Conservation (phyloP, 345 rosid species). For the Aethionema arabicum region DNA sequence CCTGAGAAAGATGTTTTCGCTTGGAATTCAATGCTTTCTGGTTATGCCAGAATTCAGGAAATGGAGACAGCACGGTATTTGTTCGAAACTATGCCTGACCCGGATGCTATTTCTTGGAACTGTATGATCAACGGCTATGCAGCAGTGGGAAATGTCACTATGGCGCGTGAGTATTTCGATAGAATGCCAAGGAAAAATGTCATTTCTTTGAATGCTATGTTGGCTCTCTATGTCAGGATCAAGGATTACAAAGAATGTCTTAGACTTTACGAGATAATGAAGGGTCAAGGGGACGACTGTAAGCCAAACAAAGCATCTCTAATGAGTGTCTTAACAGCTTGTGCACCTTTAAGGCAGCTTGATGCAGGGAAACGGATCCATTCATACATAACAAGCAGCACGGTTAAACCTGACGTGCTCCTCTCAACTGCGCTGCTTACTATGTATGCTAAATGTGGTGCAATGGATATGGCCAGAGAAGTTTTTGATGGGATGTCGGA, state of each 20-base stretch:
- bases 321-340: slow-evolving; percentile 58
- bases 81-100: slow-evolving; percentile 47
- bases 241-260: slow-evolving; percentile 51
- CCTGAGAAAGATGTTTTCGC: slow-evolving; percentile 47
- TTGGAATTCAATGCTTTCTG: slow-evolving; percentile 67
- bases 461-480: slow-evolving; percentile 43
- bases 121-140: slow-evolving; percentile 59
- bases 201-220: slow-evolving; percentile 58
- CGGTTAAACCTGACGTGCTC: slow-evolving; percentile 43
- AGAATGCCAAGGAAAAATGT: slow-evolving; percentile 52
- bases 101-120: slow-evolving; percentile 61
- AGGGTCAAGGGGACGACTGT: slow-evolving; percentile 43
- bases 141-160: slow-evolving; percentile 37
- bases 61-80: slow-evolving; percentile 47
- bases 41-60: slow-evolving; percentile 41
- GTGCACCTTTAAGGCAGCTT: slow-evolving; percentile 48
- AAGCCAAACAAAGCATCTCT: slow-evolving; percentile 56
- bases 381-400: slow-evolving; percentile 41
- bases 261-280: slow-evolving; percentile 55
- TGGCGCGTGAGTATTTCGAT: slow-evolving; percentile 45
- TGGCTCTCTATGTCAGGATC: slow-evolving; percentile 53
- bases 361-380: slow-evolving; percentile 53
- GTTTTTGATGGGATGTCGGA: slow-evolving; percentile 46
- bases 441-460: slow-evolving; percentile 47
- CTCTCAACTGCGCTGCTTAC: slow-evolving; percentile 66